Base-by-base conservation (phyloP, 2,329 filamentous ascomycete species). In the Venturia aucupariae region DNA sequence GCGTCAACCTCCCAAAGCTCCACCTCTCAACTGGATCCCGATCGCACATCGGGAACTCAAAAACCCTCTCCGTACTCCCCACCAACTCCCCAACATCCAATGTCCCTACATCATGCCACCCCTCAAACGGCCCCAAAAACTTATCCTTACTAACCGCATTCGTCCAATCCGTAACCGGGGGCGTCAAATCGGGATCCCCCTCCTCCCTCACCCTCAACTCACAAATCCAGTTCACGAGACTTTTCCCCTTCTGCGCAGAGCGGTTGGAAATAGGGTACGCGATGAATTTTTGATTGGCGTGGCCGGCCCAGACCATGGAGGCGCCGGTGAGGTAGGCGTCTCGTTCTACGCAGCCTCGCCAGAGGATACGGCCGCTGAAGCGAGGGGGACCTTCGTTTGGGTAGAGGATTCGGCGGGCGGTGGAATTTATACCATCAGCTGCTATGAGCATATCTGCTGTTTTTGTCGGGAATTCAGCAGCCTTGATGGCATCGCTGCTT, bases 251-350 rank as follows among this genome's bases (percentile, higher is more conserved):
- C 22, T 70, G 69, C 39, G 71, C 70, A 3, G 75, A 72, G 19
- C 75, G 72, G 24, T 73, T 71, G 13, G 74, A 75, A 48, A 80
- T 79, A 1, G 77, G 78, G 64, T 80, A 80, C 5, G 77, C 77
- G 67, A 80, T 79, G 70, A 79, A 79, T 55, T 79, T 79, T 64
- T 79, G 77, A 65, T 80, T 75, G 0, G 77, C 78, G 64, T 79
- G 77, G 4, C 78, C 78, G 13, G 76, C 75, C 78, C 77, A 79
- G 3, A 79, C 73, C 77, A 79, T 79, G 11, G 71, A 74, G 8
- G 75, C 75, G 24, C 76, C 76, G 0, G 77, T 79, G 13, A 80
- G 69, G 65, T 78, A 79, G 1, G 75, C 74, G 8, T 69, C 66
- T 11, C 74, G 73, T 66, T 78, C 75, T 6, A 76, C 69, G 67